Evolutionary conservation across 1,284 basidiomycete species (phyloP).

Genomic region (Papiliotrema laurentii): DNA sequence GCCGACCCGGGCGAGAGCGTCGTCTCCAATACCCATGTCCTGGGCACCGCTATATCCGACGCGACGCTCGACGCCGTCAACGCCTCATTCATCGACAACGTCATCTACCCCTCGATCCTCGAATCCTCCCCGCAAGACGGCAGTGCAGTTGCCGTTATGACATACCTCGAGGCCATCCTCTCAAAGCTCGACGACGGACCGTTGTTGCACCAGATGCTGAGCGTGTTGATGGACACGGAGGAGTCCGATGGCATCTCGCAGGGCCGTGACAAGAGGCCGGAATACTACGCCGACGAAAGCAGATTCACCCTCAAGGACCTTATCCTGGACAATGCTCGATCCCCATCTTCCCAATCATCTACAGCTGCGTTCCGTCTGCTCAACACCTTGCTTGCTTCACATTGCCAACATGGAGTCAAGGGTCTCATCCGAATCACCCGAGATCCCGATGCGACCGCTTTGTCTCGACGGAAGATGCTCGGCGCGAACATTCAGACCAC

Average conservation of each 20-base stretch:
- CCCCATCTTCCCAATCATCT: constrained; percentile 59
- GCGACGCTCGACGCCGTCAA: constrained; percentile 77
- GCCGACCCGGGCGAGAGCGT: constrained; percentile 14
- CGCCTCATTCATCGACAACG: constrained; percentile 85
- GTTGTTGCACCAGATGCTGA: constrained; percentile 26
- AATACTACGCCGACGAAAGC: constrained; percentile 78
- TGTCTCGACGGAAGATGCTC: constrained; percentile 18
- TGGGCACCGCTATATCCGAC: constrained; percentile 72
- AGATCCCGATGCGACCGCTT: constrained; percentile 57
- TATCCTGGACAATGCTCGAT: constrained; percentile 69
- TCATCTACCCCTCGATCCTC: constrained; percentile 86
- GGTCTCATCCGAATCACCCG: constrained; percentile 64
- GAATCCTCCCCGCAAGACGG: constrained; percentile 91
- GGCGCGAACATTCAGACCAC: constrained; percentile 56
- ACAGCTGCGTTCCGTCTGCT: constrained; percentile 75
- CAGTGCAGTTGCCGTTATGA: constrained; percentile 91
- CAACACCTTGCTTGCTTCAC: constrained; percentile 65
- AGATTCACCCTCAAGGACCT: constrained; percentile 88
- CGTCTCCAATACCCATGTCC: constrained; percentile 33
- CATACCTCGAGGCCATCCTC: constrained; percentile 88
- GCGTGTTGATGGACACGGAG: constrained; percentile 29
- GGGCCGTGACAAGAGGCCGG: constrained; percentile 52
- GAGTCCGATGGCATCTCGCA: constrained; percentile 7
- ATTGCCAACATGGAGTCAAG: constrained; percentile 63
- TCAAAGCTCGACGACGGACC: constrained; percentile 65